Percentiles rank a stretch among this genome's conserved stretches.
phyloP scores from a whole-genome alignment of 2,329 filamentous ascomycete species.

The Microsporum audouinii region DNA sequence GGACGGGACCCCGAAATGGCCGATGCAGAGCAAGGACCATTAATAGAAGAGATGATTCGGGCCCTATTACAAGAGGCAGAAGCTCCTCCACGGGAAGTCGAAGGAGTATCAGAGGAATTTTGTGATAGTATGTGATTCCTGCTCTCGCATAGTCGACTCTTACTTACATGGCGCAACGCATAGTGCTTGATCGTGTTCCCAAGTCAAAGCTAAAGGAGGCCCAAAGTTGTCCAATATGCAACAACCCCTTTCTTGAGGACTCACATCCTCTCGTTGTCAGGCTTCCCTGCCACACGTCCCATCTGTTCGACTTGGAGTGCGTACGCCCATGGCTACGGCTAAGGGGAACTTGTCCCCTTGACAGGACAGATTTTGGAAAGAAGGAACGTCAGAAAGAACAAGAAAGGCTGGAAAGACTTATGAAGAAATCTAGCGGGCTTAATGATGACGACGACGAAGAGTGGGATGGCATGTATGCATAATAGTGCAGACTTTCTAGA shows the following conservation, averaged over 20 bases:
- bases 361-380: conserved; percentile 48
- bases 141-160: not conserved
- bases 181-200: conserved; percentile 48
- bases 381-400: conserved; percentile 41
- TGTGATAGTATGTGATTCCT: conserved; percentile 36
- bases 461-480: conserved; percentile 41
- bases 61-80: conserved; percentile 45
- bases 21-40: conserved; percentile 15
- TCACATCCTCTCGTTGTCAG: conserved; percentile 52
- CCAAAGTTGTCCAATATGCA: conserved; percentile 50
- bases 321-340: conserved; percentile 54
- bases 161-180: not conserved
- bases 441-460: conserved; percentile 32
- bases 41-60: conserved; percentile 47
- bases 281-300: conserved; percentile 50
- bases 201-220: conserved; percentile 43
- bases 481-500: not conserved
- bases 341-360: conserved; percentile 52
- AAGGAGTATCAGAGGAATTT: conserved; percentile 52
- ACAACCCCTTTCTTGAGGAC: conserved; percentile 51
- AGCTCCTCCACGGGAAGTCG: conserved; percentile 47
- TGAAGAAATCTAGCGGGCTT: conserved; percentile 31
- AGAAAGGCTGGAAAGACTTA: conserved; percentile 43
- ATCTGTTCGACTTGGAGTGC: conserved; percentile 55
- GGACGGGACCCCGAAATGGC: conserved; percentile 29